A percentile compares a stretch with the other conserved stretches of the same genome.
These are phyloP conservation scores for Talaromyces sp. DNA, from an alignment of 2,329 filamentous ascomycete species.

Conservation along the genomic window DNA sequence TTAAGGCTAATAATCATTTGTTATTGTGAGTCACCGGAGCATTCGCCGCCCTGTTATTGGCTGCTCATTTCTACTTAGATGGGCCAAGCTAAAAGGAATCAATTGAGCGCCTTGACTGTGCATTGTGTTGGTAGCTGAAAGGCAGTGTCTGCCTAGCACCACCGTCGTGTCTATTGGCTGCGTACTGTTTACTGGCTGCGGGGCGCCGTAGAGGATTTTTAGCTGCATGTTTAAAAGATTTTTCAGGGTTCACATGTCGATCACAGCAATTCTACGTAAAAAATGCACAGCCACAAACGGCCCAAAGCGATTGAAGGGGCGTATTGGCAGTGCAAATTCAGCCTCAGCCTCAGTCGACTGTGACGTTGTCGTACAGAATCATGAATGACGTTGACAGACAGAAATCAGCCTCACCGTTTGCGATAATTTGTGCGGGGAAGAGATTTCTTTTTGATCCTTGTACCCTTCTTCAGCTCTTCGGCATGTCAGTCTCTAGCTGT, in stretches of 20 bases:
- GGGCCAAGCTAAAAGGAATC: background rate
- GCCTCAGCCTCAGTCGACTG: background rate
- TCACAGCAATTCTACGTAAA: background rate
- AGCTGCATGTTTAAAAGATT: background rate
- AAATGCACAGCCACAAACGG: background rate
- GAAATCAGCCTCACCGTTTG: background rate
- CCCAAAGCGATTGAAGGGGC: background rate
- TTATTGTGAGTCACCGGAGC: background rate
- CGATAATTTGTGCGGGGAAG: background rate
- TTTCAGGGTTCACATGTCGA: background rate
- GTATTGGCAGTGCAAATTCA: background rate
- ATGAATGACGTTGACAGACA: background rate
- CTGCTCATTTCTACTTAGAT: background rate
- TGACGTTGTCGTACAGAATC: no score
- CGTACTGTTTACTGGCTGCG: background rate
- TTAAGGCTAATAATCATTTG: background rate
- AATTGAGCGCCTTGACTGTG: no score
- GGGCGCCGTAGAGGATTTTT: background rate
- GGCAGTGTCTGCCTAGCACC: background rate
- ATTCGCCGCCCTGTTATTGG: background rate
- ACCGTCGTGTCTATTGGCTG: background rate
- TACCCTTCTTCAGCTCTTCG: background rate
- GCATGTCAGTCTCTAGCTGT: background rate
- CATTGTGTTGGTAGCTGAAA: background rate
- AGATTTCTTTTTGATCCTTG: no score